phyloP scores from a whole-genome alignment of 2,329 filamentous ascomycete genomes.

The Talaromyces islandicus region DNA sequence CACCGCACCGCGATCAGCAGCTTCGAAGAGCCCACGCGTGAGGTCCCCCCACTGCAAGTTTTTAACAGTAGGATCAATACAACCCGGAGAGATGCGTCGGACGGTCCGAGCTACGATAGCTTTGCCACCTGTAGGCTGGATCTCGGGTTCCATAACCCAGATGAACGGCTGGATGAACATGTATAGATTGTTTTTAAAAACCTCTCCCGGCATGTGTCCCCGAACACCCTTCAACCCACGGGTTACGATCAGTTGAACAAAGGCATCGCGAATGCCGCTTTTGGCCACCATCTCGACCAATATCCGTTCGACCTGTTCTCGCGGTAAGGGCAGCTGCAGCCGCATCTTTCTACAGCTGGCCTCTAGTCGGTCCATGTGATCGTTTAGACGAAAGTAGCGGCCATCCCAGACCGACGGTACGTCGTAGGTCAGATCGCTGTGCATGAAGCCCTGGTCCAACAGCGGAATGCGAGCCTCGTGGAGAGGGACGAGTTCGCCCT shows the following conservation, averaged over 20 bases:
- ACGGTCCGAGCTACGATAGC: conserved; percentile 45
- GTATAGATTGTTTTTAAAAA: conserved; percentile 38
- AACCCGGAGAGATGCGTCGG: conserved; percentile 38
- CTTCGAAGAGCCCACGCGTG: conserved; percentile 42
- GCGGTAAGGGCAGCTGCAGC: conserved; percentile 37
- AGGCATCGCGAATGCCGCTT: conserved; percentile 45
- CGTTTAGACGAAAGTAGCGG: conserved; percentile 47
- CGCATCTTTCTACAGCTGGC: conserved; percentile 42
- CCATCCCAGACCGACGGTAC: conserved; percentile 49
- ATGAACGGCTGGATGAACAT: conserved; percentile 46
- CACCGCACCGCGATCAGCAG: conserved; percentile 39
- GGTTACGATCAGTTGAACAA: conserved; percentile 48
- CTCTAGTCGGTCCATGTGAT: conserved; percentile 43
- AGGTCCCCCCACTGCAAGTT: conserved; percentile 50
- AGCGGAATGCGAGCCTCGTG: conserved; percentile 46
- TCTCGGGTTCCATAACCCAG: conserved; percentile 45
- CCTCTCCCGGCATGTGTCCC: conserved; percentile 26
- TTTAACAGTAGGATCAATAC: conserved; percentile 49
- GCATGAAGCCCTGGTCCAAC: conserved; percentile 48
- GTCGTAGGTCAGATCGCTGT: conserved; percentile 49
- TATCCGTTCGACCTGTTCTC: conserved; percentile 33
- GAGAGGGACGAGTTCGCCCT: conserved; percentile 39
- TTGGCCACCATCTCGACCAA: conserved; percentile 42
- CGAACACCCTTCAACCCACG: conserved; percentile 42
- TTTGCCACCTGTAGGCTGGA: conserved; percentile 36